phyloP scores from a whole-genome alignment of 179 eudicot species.

The Gypsophila paniculata region DNA sequence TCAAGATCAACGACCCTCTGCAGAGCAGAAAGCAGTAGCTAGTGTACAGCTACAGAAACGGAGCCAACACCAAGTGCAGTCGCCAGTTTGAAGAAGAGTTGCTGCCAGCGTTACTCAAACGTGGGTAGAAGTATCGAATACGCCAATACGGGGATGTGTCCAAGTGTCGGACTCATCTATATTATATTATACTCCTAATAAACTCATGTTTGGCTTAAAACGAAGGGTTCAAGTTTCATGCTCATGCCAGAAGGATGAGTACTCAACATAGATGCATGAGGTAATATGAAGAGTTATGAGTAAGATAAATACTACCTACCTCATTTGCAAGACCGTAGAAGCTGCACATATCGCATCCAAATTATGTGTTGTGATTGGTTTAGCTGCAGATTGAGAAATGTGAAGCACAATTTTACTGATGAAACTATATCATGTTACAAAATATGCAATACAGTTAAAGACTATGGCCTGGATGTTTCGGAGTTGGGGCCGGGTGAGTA shows the following conservation, averaged over 20 bases:
- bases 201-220: background rate
- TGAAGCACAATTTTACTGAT: conserved; percentile 14
- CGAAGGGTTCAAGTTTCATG: background rate
- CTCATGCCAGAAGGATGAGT: background rate
- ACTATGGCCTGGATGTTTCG: conserved; percentile 46
- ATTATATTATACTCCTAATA: background rate
- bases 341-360: background rate
- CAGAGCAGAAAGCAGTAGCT: background rate
- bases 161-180: background rate
- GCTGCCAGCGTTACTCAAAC: background rate
- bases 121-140: background rate
- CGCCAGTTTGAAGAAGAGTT: background rate
- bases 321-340: background rate
- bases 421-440: conserved; percentile 26
- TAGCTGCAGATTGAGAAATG: background rate
- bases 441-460: conserved; percentile 14
- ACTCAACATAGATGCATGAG: background rate
- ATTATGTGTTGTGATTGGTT: background rate
- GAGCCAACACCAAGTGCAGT: background rate
- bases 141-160: background rate
- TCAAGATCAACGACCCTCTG: background rate
- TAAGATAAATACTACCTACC: background rate
- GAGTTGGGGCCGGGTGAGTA: conserved; percentile 48
- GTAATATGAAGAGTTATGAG: background rate
- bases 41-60: background rate